These are phyloP conservation scores for Sesbania bispinosa DNA, from an alignment of 306 rosid species.

Conservation along the genomic window DNA sequence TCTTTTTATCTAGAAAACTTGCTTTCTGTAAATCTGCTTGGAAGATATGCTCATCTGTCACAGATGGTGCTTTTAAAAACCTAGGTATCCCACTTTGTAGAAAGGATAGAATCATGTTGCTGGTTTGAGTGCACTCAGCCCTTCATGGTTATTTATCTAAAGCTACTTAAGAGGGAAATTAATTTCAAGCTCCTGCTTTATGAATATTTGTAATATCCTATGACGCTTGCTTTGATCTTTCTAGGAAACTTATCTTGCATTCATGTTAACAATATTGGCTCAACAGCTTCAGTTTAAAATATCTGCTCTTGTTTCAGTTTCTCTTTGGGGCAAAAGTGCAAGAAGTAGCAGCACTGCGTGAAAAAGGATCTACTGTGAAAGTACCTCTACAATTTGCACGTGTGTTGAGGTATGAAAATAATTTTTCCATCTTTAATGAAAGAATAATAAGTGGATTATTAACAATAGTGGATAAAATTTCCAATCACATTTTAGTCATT, in stretches of 20 bases:
- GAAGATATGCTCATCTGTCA: too few species aligned
- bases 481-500: not conserved
- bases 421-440: not conserved
- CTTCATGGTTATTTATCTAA: too few species aligned
- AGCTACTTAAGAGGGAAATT: not conserved
- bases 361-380: slow-evolving; percentile 37
- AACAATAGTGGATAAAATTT: not conserved
- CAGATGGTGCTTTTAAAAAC: not conserved
- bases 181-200: not conserved
- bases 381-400: slow-evolving; percentile 60
- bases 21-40: slow-evolving; percentile 4
- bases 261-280: not conserved
- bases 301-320: slow-evolving; percentile 45
- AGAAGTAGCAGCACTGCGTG: slow-evolving; percentile 58
- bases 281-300: slow-evolving; percentile 6
- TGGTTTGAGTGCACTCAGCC: slow-evolving; percentile 2
- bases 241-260: not conserved
- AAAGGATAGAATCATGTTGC: too few species aligned
- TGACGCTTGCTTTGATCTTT: not conserved
- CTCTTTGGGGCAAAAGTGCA: slow-evolving; percentile 63
- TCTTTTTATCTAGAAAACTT: not conserved
- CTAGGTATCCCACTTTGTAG: not conserved
- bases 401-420: slow-evolving; percentile 46
- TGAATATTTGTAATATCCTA: slow-evolving; percentile 17
- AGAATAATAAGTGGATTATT: not conserved